Base-by-base conservation (phyloP, 2,329 filamentous ascomycete genomes). In the Cladosporium sp. region DNA sequence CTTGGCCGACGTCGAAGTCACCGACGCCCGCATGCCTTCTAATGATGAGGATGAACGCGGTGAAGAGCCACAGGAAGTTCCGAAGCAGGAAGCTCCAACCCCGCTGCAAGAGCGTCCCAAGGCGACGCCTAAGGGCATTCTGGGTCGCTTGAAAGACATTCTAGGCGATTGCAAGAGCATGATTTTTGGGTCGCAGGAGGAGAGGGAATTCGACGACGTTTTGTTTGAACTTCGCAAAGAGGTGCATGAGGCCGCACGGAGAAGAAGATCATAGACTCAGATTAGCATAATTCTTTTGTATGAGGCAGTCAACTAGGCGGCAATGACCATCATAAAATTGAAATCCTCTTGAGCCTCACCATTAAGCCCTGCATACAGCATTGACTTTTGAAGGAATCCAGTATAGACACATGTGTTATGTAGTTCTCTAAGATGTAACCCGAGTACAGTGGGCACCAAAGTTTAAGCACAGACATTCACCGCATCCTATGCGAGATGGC, bases 161-260 rank as follows among this genome's bases (percentile, higher is more conserved):
- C 67, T 93, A 19, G 73, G 75, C 17, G 77, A 82, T 56, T 73
- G 90, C 52, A 79, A 77, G 48, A 71, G 70, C 22, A 74, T 83
- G 18, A 73, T 79, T 13, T 69, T 95, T 37, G 82, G 82, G 13
- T 76, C 80, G 9, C 74, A 80, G 9, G 83, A 88, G 54, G 80
- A 89, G 47, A 78, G 83, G 53, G 77, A 85, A 64, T 77, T 93
- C 57, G 88, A 93, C 62, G 85, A 91, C 63, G 72, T 89, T 60
- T 76, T 93, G 64, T 88, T 91, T 73, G 86, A 92, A 65, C 81
- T 92, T 57, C 85, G 87, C 66, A 77, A 80, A 56, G 83, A 86
- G 65, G 76, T 91, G 45, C 87, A 86, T 65, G 81, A 84, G 50
- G 88, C 88, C 13, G 83, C 83, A 17, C 40, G 41, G 54, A 43